Conservation (phyloP, 73 alveolate species). For the Paramecium tetraurelia region DNA sequence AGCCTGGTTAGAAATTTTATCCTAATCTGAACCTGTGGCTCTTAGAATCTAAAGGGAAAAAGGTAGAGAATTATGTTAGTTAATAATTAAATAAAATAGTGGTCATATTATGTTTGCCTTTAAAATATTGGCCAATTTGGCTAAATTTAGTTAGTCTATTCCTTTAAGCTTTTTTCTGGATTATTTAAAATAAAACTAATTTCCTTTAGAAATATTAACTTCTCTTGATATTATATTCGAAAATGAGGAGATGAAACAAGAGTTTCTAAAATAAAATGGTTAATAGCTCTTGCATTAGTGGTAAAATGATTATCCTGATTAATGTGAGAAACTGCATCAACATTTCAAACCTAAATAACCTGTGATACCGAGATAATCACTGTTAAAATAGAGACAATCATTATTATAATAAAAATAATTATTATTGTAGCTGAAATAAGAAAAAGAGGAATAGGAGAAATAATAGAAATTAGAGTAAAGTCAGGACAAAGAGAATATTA, state of each 20-base stretch:
- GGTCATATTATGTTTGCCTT: neutral
- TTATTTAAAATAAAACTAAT: neutral
- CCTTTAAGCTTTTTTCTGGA: neutral
- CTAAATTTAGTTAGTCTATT: neutral
- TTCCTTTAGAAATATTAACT: neutral
- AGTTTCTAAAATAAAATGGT: neutral
- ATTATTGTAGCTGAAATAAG: neutral
- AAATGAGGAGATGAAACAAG: neutral
- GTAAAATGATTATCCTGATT: neutral
- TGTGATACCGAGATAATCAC: neutral
- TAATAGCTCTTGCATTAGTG: neutral
- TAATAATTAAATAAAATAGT: neutral
- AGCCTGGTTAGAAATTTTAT: neutral
- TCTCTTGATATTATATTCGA: neutral
- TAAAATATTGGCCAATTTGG: neutral
- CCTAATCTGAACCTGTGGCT: constrained; percentile 1
- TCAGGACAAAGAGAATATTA: neutral
- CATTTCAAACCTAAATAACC: constrained; percentile 3
- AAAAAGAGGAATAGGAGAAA: neutral
- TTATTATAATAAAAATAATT: neutral
- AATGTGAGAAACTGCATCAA: neutral
- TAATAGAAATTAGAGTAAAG: neutral
- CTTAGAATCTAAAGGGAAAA: neutral
- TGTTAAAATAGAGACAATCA: neutral
- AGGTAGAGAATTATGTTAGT: neutral